Conservation (phyloP, 306 rosid species). For the Cucumis hystrix region DNA sequence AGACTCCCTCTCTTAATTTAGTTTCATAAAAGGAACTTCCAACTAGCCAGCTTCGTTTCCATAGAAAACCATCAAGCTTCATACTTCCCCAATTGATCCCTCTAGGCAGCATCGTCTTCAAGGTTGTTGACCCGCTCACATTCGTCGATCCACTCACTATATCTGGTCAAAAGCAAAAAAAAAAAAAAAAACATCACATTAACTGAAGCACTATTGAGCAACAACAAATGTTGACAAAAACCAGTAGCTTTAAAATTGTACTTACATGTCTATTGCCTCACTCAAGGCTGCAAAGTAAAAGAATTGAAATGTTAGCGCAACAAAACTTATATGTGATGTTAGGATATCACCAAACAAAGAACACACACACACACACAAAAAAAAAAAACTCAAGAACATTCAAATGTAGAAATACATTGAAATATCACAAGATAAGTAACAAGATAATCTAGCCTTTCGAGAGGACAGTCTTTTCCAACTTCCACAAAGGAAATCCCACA, state of each 20-base stretch:
- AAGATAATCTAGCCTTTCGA: no score
- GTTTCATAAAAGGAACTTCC: neutral
- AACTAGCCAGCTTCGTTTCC: neutral
- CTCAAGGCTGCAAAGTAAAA: constrained; percentile 49
- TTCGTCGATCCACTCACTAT: constrained; percentile 95
- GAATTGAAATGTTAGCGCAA: neutral
- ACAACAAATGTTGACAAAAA: neutral
- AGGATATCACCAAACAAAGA: no score
- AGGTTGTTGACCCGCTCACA: constrained; percentile 69
- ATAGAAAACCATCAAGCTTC: neutral
- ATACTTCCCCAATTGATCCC: neutral
- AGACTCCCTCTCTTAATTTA: neutral
- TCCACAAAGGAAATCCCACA: no score
- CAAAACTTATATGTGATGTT: neutral
- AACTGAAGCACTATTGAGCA: neutral
- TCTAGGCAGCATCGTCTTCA: constrained; percentile 64
- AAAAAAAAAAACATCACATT: neutral
- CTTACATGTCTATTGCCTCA: constrained; percentile 85
- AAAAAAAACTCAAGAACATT: no score
- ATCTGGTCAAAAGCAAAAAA: constrained; percentile 33
- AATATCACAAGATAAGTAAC: no score
- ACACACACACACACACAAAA: no score
- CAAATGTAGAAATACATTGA: no score
- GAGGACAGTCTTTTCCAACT: no score
- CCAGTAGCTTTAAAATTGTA: neutral